phyloP scores from a whole-genome alignment of 306 rosid species.

The Cucurbita pepo region DNA sequence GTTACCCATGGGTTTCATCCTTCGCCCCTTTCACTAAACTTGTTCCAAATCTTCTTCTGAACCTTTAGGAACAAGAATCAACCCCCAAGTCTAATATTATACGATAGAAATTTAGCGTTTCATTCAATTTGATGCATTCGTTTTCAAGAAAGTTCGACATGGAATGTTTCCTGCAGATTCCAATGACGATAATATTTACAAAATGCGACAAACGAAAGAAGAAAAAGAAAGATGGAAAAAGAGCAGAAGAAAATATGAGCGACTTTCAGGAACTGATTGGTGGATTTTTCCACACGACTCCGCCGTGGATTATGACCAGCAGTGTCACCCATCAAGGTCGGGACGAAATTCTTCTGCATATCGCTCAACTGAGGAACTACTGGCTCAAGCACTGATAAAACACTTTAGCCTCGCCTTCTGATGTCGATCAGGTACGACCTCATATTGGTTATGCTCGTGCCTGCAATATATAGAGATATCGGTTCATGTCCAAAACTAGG shows the following conservation, averaged over 20 bases:
- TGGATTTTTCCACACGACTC: constrained; percentile 52
- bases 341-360: constrained; percentile 82
- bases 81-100: neutral
- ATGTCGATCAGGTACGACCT: neutral
- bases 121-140: neutral
- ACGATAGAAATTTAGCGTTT: neutral
- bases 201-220: constrained; percentile 98
- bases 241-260: constrained; percentile 70
- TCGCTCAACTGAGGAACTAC: constrained; percentile 90
- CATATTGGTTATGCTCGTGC: neutral
- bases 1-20: no score
- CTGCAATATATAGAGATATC: neutral
- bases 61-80: no score
- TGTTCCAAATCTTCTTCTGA: no score
- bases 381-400: constrained; percentile 73
- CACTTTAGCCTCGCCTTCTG: neutral
- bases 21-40: no score
- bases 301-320: constrained; percentile 99
- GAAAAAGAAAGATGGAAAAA: constrained; percentile 80
- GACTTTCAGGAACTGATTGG: constrained; percentile 77
- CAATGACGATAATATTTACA: constrained; percentile 89
- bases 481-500: neutral
- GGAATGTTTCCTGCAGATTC: constrained; percentile 41
- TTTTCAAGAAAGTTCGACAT: neutral
- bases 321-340: constrained; percentile 86